Percentiles rank a stretch among this genome's conserved stretches.
phyloP scores from a whole-genome alignment of 164 flowering plant species.

The Houttuynia cordata region DNA sequence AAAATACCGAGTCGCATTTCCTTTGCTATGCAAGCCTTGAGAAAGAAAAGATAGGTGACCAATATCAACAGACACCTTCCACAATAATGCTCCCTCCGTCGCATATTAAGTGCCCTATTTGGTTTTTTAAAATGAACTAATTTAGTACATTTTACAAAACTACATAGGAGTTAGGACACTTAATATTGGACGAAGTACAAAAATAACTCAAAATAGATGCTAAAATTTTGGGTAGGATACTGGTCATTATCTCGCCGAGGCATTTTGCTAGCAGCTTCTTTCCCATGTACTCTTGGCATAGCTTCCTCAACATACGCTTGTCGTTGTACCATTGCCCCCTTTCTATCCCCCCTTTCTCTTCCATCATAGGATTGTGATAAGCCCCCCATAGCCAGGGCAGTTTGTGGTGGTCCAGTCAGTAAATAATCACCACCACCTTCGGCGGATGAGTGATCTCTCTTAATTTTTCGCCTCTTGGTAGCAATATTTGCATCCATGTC shows the following conservation, averaged over 20 bases:
- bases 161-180: too few species aligned
- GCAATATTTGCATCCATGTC: conserved; percentile 61
- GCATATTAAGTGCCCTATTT: too few species aligned
- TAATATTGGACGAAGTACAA: too few species aligned
- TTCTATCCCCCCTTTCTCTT: conserved; percentile 75
- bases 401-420: conserved; percentile 45
- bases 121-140: too few species aligned
- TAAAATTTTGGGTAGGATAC: conserved; percentile 50
- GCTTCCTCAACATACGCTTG: conserved; percentile 69
- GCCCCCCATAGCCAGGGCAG: conserved; percentile 33
- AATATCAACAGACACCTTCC: too few species aligned
- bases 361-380: conserved; percentile 71
- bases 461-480: conserved; percentile 79
- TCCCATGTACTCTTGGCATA: conserved; percentile 48
- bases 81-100: too few species aligned
- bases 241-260: conserved; percentile 70
- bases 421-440: conserved; percentile 65
- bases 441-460: conserved; percentile 58
- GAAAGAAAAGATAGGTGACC: too few species aligned
- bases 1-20: too few species aligned
- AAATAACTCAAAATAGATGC: neutral
- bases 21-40: too few species aligned
- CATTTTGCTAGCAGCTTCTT: conserved; percentile 65
- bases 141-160: too few species aligned
- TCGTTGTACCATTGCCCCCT: conserved; percentile 54